Percentiles rank a stretch among this genome's conserved stretches.
These are phyloP conservation scores for Atractiella rhizophila DNA, from an alignment of 768 basidiomycete genomes.

Conservation along the genomic window DNA sequence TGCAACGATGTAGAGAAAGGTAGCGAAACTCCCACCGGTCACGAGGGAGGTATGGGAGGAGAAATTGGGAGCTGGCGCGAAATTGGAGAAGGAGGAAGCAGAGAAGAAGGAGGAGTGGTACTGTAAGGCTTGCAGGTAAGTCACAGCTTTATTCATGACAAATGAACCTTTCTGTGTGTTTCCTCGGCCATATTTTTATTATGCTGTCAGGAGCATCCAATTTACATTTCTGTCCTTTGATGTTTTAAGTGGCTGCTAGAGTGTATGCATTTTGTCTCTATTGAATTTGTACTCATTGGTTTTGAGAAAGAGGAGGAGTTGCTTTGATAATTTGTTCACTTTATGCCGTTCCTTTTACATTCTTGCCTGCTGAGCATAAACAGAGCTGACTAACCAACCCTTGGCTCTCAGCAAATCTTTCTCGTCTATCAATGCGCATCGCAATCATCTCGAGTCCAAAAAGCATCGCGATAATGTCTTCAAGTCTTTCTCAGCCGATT, in stretches of 20 bases:
- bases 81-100: not conserved
- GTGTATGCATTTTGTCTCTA: too few species aligned
- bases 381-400: not conserved
- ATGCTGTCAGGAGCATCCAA: too few species aligned
- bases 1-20: too few species aligned
- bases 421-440: slow-evolving; percentile 64
- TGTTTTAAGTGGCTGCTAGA: too few species aligned
- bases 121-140: slow-evolving; percentile 68
- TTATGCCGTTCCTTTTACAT: too few species aligned
- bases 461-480: slow-evolving; percentile 60
- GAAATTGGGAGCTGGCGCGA: slow-evolving; percentile 34
- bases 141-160: slow-evolving; percentile 4
- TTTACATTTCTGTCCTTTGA: too few species aligned
- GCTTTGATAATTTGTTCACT: too few species aligned
- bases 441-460: slow-evolving; percentile 63
- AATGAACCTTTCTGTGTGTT: not conserved
- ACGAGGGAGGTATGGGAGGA: slow-evolving; percentile 51
- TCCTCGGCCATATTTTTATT: too few species aligned
- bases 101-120: slow-evolving; percentile 9
- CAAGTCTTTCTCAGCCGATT: slow-evolving; percentile 20
- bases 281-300: too few species aligned
- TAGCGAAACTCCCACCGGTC: slow-evolving; percentile 69
- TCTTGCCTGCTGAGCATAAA: not conserved
- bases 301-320: too few species aligned
- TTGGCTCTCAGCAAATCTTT: slow-evolving; percentile 68